Conservation (phyloP, 78 protist genomes). For the Dictyostelium capitatum region DNA sequence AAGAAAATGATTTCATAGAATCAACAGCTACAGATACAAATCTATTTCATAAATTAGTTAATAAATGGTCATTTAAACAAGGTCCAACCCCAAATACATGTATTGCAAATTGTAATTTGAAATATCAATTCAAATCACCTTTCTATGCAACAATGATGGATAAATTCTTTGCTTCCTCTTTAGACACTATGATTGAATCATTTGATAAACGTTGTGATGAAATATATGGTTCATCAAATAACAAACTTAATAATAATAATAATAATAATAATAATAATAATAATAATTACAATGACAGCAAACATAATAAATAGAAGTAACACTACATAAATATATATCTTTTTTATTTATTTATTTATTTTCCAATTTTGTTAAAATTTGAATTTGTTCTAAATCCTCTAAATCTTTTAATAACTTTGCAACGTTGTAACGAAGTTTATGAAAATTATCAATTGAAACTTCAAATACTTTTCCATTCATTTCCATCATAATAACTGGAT, state of each 20-base stretch:
- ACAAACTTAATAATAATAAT: too few species aligned
- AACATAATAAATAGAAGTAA: too few species aligned
- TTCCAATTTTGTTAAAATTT: constrained; percentile 70
- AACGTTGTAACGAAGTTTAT: constrained; percentile 77
- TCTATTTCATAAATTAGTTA: constrained; percentile 10
- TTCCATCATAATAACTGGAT: constrained; percentile 79
- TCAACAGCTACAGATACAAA: constrained; percentile 29
- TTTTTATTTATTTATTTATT: constrained; percentile 17
- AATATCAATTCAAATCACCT: constrained; percentile 58
- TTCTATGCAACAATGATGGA: constrained; percentile 48
- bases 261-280: too few species aligned
- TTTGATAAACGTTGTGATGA: constrained; percentile 68
- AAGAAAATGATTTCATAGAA: background rate
- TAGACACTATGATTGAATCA: constrained; percentile 42
- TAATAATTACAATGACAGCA: too few species aligned
- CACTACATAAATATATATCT: too few species aligned
- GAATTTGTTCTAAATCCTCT: constrained; percentile 84
- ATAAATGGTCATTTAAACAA: constrained; percentile 32
- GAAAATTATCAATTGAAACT: constrained; percentile 67
- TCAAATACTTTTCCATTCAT: constrained; percentile 66
- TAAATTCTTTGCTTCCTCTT: constrained; percentile 38
- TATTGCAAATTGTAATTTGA: constrained; percentile 24
- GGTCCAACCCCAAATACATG: constrained; percentile 26
- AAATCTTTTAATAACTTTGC: constrained; percentile 82
- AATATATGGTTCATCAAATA: background rate